Evolutionary conservation across 2,329 filamentous ascomycete species (phyloP).

Genomic region (Microcyclospora pomicola): DNA sequence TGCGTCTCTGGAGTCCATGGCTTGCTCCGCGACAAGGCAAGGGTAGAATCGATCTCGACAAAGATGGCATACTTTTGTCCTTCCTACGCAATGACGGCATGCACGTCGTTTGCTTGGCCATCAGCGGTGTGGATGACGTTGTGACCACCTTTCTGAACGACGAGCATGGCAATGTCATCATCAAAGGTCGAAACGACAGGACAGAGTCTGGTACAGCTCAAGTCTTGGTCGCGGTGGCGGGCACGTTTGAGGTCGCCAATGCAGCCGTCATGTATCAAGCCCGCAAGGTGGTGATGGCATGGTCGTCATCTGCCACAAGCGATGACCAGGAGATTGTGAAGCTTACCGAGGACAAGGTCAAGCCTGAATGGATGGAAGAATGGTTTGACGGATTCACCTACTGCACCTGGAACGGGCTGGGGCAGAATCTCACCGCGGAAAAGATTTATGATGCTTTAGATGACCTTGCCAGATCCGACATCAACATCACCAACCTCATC

Average conservation of each 20-base stretch:
- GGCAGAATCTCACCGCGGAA: conserved; percentile 65
- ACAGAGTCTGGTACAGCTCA: conserved; percentile 40
- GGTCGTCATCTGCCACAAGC: conserved; percentile 16
- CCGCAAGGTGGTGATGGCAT: conserved; percentile 46
- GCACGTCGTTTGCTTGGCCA: conserved; percentile 62
- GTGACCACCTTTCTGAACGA: conserved; percentile 55
- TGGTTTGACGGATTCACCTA: conserved; percentile 88
- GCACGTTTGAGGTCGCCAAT: conserved; percentile 60
- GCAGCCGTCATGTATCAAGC: conserved; percentile 79
- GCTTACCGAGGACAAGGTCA: conserved; percentile 35
- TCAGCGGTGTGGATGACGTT: conserved; percentile 61
- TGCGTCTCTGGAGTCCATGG: conserved; percentile 73
- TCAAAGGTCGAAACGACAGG: conserved; percentile 61
- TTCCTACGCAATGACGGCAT: conserved; percentile 61
- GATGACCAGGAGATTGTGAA: conserved; percentile 36
- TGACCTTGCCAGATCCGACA: conserved; percentile 52
- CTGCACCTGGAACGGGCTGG: conserved; percentile 93
- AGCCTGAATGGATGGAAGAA: conserved; percentile 57
- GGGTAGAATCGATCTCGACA: conserved; percentile 51
- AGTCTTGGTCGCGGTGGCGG: conserved; percentile 57
- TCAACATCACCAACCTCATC: conserved; percentile 72
- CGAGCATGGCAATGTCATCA: conserved; percentile 48
- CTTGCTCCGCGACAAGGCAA: conserved; percentile 75
- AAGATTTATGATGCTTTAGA: conserved; percentile 67
- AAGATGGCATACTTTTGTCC: conserved; percentile 64